Evolutionary conservation across 73 alveolate genomes (phyloP), one percentile per base, ranked within the genome.

Genomic region (Effrenium voratum): DNA sequence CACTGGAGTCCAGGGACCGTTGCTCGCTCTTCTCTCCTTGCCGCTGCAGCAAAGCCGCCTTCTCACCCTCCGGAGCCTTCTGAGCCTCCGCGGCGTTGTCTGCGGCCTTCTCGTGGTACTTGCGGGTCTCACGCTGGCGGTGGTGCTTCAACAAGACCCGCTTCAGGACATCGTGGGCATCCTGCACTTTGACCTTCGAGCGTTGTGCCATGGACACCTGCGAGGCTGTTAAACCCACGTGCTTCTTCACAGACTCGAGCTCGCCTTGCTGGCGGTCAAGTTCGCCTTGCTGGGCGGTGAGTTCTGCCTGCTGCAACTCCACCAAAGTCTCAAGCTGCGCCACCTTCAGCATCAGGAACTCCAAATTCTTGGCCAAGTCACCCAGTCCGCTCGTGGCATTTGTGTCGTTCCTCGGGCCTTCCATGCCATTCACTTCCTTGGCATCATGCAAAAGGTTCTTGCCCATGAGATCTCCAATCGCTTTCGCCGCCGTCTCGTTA

Each of bases 271-370:
- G n/a, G n/a, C n/a, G n/a, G n/a, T n/a, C n/a, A n/a, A n/a, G n/a
- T n/a, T n/a, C n/a, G n/a, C n/a, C n/a, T n/a, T n/a, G n/a, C n/a
- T n/a, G n/a, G n/a, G n/a, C n/a, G n/a, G 36, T 59, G 46, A 86
- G 57, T 34, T 86, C 81, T 28, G 50, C 63, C 68, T 86, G 94
- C 36, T 86, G 94, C 59, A 86, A 40, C 63, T 86, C 94, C 45
- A 86, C 94, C 60, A 86, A 46, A 6, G 94, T 86, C 46, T 86
- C 94, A 63, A 86, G 49, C 82, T 86, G 80, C n/a, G 77, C 94
- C 44, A 86, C 63, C 68, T 86, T 79, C 46, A 79, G 63, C 90
- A 79, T 79, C 90, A 79, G 38, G 34, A 79, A 79, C 90, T 79
- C 90, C 63, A 79, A 40, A 40, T 79, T 79, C 30, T n/a, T 40